Evolutionary conservation across 805 yeast species (phyloP).

Genomic region (Saccharomycopsis sp.): DNA sequence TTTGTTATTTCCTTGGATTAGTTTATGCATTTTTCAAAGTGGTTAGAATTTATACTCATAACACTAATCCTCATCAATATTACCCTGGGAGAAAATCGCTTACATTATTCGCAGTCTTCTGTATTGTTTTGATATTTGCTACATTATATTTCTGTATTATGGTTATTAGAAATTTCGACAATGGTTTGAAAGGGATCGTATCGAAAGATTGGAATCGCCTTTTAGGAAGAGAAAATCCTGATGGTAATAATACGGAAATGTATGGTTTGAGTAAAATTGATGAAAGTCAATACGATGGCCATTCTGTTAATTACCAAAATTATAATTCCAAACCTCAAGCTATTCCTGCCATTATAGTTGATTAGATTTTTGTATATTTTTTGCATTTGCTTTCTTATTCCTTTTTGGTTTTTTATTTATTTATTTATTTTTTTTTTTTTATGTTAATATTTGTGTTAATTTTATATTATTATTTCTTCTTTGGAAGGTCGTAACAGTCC

Average conservation of each 20-base stretch:
- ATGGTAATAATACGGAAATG: not conserved
- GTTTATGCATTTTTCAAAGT: conserved; percentile 35
- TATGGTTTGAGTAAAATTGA: not conserved
- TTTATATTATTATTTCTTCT: not conserved
- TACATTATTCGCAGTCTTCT: conserved; percentile 32
- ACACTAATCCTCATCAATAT: conserved; percentile 29
- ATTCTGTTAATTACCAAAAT: not conserved
- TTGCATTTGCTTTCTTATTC: too few relatives aligned
- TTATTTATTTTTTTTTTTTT: not conserved
- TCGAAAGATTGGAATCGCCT: conserved; percentile 6
- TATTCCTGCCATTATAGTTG: conserved; percentile 15
- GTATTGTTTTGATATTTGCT: conserved; percentile 27
- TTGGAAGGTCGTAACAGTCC: too few relatives aligned
- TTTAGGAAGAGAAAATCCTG: not conserved
- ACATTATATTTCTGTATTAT: conserved; percentile 9
- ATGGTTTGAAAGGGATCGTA: conserved; percentile 20
- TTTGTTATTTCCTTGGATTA: conserved; percentile 29
- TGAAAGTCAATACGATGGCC: not conserved
- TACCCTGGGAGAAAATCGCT: conserved; percentile 37
- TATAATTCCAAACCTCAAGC: conserved; percentile 5
- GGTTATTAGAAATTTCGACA: conserved; percentile 15
- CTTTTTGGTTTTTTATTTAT: conserved; percentile 8
- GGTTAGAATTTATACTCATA: conserved; percentile 33
- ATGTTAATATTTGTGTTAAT: not conserved
- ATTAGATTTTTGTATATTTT: conserved; percentile 1